Evolutionary conservation across 1,284 basidiomycete genomes (phyloP).

Genomic region (Bjerkandera adusta): DNA sequence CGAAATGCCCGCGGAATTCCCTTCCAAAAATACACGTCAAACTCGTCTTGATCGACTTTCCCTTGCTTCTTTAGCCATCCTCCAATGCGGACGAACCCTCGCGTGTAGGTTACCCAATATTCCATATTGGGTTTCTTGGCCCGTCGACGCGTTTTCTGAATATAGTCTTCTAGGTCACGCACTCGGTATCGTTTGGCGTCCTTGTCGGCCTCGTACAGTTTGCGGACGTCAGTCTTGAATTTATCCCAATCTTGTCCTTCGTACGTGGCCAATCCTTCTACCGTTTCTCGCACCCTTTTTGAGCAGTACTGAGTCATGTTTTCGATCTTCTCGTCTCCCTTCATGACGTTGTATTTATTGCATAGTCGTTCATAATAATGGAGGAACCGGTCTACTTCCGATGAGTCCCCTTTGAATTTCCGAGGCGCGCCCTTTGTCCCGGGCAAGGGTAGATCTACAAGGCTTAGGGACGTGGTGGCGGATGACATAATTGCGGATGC

Average conservation of each 20-base stretch:
- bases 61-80: slow-evolving; percentile 5
- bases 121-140: neutral
- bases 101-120: slow-evolving; percentile 7
- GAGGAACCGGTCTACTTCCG: slow-evolving; percentile 3
- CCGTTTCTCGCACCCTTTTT: slow-evolving; percentile 3
- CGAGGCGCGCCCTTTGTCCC: slow-evolving; percentile 6
- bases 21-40: slow-evolving; percentile 11
- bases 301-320: slow-evolving; percentile 14
- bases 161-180: slow-evolving; percentile 8
- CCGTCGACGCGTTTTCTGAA: neutral
- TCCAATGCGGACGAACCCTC: slow-evolving; percentile 7
- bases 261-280: slow-evolving; percentile 9
- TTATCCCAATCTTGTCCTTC: neutral
- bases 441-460: neutral
- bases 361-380: slow-evolving; percentile 9
- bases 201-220: slow-evolving; percentile 8
- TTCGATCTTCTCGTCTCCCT: slow-evolving; percentile 8
- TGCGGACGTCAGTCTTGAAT: slow-evolving; percentile 3
- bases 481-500: too few relatives aligned
- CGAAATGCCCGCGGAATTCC: slow-evolving; percentile 7
- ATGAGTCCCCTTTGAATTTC: slow-evolving; percentile 2
- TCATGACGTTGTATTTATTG: neutral
- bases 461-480: neutral
- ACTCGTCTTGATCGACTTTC: neutral
- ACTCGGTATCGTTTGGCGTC: slow-evolving; percentile 6